Conservation (phyloP, 2,329 filamentous ascomycete species). For the Sodiomyces alkalinus region DNA sequence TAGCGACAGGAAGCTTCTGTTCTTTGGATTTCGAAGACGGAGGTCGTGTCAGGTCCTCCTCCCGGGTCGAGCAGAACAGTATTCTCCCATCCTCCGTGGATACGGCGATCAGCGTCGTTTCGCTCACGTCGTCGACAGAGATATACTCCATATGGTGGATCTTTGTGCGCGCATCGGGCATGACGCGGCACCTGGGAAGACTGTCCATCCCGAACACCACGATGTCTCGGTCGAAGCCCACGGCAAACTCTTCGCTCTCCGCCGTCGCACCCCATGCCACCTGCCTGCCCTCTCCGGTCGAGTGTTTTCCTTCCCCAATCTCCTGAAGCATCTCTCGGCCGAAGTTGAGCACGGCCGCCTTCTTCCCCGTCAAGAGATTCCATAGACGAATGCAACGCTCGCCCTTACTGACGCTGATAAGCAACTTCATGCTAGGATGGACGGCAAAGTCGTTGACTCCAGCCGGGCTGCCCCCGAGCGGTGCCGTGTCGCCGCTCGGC, state of each 20-base stretch:
- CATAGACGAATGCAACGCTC: constrained; percentile 87
- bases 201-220: constrained; percentile 83
- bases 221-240: constrained; percentile 75
- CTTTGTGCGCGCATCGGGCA: constrained; percentile 57
- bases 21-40: constrained; percentile 12
- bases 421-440: constrained; percentile 90
- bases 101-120: constrained; percentile 48
- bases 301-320: constrained; percentile 61
- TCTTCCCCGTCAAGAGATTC: constrained; percentile 94
- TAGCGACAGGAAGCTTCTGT: constrained; percentile 37
- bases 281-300: constrained; percentile 65
- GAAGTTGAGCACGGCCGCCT: constrained; percentile 85
- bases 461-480: constrained; percentile 63
- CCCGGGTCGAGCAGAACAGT: constrained; percentile 62
- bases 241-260: constrained; percentile 69
- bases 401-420: constrained; percentile 82
- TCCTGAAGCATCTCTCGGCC: constrained; percentile 54
- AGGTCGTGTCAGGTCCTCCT: constrained; percentile 24
- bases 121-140: constrained; percentile 29
- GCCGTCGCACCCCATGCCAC: constrained; percentile 66
- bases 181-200: constrained; percentile 58
- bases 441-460: constrained; percentile 92
- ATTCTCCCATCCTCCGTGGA: constrained; percentile 86
- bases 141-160: constrained; percentile 72
- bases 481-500: constrained; percentile 80